These are phyloP conservation scores for Penicillium turbatum DNA, from an alignment of 495 filamentous ascomycete genomes.

Conservation along the genomic window DNA sequence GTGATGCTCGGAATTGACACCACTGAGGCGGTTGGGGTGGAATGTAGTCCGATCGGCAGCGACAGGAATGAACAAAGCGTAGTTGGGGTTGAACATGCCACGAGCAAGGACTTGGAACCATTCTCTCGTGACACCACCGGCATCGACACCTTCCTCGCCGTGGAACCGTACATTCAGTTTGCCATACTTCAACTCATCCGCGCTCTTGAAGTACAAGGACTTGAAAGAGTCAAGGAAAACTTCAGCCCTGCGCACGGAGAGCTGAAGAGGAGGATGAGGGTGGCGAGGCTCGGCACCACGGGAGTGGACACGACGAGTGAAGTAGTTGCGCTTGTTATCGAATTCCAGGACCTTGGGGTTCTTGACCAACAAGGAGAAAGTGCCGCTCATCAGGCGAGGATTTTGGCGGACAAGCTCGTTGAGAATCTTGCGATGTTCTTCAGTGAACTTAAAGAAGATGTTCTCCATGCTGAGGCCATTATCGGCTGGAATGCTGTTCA, in stretches of 20 bases:
- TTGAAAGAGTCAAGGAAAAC: constrained; percentile 99
- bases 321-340: constrained; percentile 99
- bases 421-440: constrained; percentile 95
- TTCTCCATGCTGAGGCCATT: constrained; percentile 66
- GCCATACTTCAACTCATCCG: constrained; percentile 95
- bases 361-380: constrained; percentile 91
- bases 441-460: constrained; percentile 97
- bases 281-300: constrained; percentile 62
- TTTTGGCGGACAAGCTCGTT: constrained; percentile 97
- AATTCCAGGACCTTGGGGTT: constrained; percentile 99
- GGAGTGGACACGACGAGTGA: constrained; percentile 84
- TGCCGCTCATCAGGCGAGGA: constrained; percentile 96
- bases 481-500: constrained; percentile 75
- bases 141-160: constrained; percentile 96
- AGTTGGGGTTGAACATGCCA: constrained; percentile 99
- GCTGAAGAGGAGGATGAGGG: constrained; percentile 73
- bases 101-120: constrained; percentile 98
- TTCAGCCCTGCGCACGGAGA: constrained; percentile 85
- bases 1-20: constrained; percentile 90
- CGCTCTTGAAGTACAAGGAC: constrained; percentile 88
- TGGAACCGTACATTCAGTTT: constrained; percentile 98
- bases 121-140: constrained; percentile 94
- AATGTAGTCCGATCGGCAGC: constrained; percentile 98
- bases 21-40: constrained; percentile 91
- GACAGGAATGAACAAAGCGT: constrained; percentile 92